These are phyloP conservation scores for Starmera amethionina DNA, from an alignment of 805 yeast genomes.

Conservation along the genomic window DNA sequence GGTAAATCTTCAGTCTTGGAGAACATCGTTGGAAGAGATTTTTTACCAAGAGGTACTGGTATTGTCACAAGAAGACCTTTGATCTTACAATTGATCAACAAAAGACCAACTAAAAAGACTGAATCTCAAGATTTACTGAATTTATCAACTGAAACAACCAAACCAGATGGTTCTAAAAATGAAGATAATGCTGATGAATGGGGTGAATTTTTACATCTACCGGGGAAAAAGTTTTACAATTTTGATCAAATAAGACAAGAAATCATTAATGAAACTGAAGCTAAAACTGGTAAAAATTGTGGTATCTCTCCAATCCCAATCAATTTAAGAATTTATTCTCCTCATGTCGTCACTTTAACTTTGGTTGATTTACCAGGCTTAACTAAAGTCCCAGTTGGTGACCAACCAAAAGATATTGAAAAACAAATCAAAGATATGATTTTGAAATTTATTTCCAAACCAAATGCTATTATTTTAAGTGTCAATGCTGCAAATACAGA, in stretches of 20 bases:
- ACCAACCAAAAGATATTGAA: slow-evolving; percentile 96
- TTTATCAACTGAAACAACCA: slow-evolving; percentile 35
- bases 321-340: slow-evolving; percentile 86
- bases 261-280: slow-evolving; percentile 85
- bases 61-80: slow-evolving; percentile 87
- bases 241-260: slow-evolving; percentile 85
- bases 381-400: slow-evolving; percentile 98
- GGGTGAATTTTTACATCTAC: slow-evolving; percentile 95
- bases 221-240: slow-evolving; percentile 78
- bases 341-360: slow-evolving; percentile 88
- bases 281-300: slow-evolving; percentile 69
- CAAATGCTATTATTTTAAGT: slow-evolving; percentile 88
- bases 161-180: slow-evolving; percentile 26
- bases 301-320: slow-evolving; percentile 93
- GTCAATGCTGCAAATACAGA: slow-evolving; percentile 96
- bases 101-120: slow-evolving; percentile 32
- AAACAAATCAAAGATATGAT: slow-evolving; percentile 88
- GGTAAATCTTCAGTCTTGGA: slow-evolving; percentile 88
- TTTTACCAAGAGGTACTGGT: slow-evolving; percentile 87
- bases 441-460: slow-evolving; percentile 86
- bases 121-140: slow-evolving; percentile 22
- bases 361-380: slow-evolving; percentile 95
- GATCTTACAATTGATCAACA: slow-evolving; percentile 71
- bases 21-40: slow-evolving; percentile 86
- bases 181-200: slow-evolving; percentile 80